Evolutionary conservation across 2,329 filamentous ascomycete genomes (phyloP), one percentile per base, ranked within the genome.

Genomic region (Epichloe glyceriae): DNA sequence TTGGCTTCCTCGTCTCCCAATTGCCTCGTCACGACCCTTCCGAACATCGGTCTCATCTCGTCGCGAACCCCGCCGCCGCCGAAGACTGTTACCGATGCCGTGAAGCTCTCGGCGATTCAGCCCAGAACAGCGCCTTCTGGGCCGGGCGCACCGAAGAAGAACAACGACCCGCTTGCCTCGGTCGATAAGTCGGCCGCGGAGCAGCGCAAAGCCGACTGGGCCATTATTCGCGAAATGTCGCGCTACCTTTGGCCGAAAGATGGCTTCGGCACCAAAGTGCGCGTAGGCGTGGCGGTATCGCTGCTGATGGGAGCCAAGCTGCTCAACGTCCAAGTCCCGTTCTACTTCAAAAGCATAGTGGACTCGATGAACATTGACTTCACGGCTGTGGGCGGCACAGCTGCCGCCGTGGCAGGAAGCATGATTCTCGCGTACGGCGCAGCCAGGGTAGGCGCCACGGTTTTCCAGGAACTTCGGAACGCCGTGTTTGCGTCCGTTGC

Each of bases 331-430:
- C 89, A 98, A 71, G 88, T 98, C 45, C 93, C 93, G 0, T 98
- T 98, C 65, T 98, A 96, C 74, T 98, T 98, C 74, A 97, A 97
- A 74, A 90, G 73, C 67, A 97, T 98, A 56, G 88, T 98, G 41
- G 94, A 98, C 67, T 83, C 88, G 19, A 95, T 98, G 88, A 98
- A 98, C 66, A 79, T 98, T 58, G 93, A 98, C 67, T 83, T 95
- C 64, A 78, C 80, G n/a, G 77, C 85, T 15, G 71, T 87, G 5
- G 91, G 89, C n/a, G 90, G 89, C 7, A 95, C 89, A 0, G 90
- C 88, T 30, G 86, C 84, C 49, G 89, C 88, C 0, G 84, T 95
- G 7, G 93, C 89, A 11, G 91, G 93, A 4, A 85, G 87, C 52
- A 89, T 96, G 80, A 93, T 98, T 51, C 70, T 98, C 57, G 93